A percentile compares a stretch with the other conserved stretches of the same genome.
Evolutionary conservation across 371 early-diverging fungal genomes (phyloP).

Genomic region (Mortierella polycephala): DNA sequence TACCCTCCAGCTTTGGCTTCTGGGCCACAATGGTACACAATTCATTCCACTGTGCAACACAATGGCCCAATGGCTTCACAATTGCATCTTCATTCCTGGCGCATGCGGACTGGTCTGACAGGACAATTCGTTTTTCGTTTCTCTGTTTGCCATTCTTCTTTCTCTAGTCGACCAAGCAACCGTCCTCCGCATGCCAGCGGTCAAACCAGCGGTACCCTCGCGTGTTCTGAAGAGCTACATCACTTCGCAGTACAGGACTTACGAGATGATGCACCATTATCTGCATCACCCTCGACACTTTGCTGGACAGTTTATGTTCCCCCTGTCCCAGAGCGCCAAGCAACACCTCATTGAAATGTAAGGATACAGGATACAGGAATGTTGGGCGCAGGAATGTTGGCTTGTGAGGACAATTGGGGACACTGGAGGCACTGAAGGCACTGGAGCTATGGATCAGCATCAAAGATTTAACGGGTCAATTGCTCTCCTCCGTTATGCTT

Average conservation of each 20-base stretch:
- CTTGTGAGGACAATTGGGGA: too few species aligned
- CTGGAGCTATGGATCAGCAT: neutral
- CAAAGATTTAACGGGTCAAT: too few species aligned
- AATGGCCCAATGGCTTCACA: neutral
- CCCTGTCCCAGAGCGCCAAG: conserved; percentile 50
- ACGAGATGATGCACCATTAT: conserved; percentile 57
- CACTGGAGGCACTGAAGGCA: too few species aligned
- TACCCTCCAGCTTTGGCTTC: conserved; percentile 48
- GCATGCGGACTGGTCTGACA: neutral
- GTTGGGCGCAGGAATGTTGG: too few species aligned
- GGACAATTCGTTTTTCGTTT: neutral
- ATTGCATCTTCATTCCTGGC: neutral
- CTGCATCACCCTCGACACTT: conserved; percentile 57
- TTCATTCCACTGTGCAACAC: neutral
- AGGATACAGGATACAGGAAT: neutral
- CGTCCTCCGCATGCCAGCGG: conserved; percentile 28
- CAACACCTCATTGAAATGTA: conserved; percentile 56
- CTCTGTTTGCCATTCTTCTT: too few species aligned
- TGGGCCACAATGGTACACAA: conserved; percentile 47
- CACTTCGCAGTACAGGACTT: conserved; percentile 54
- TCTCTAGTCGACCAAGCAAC: conserved; percentile 49
- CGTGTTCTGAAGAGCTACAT: conserved; percentile 54
- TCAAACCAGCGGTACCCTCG: conserved; percentile 37
- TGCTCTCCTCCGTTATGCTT: neutral
- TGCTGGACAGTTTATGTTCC: conserved; percentile 55